A percentile compares a stretch with the other conserved stretches of the same genome.
These are phyloP conservation scores for Kalaharituber pfeilii DNA, from an alignment of 2,329 filamentous ascomycete genomes.

Conservation along the genomic window DNA sequence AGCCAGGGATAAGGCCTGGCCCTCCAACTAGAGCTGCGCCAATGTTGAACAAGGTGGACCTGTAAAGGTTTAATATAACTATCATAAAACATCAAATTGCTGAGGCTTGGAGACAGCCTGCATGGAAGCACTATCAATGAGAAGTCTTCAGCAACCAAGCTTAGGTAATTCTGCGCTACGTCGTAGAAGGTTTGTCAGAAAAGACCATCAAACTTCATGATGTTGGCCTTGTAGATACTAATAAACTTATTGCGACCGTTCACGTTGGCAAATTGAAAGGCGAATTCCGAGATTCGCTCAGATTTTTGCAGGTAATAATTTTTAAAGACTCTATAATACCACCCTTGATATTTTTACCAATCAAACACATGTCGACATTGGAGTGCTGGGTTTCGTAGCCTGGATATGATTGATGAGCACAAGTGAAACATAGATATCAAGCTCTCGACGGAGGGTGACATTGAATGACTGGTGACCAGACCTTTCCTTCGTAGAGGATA, in stretches of 20 bases:
- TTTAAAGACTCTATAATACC: slow-evolving; percentile 98
- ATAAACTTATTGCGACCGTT: slow-evolving; percentile 99
- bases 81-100: slow-evolving; percentile 98
- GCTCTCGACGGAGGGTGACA: slow-evolving; percentile 94
- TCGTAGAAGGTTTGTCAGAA: slow-evolving; percentile 96
- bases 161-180: slow-evolving; percentile 86
- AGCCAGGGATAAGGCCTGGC: slow-evolving; percentile 89
- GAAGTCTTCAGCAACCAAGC: slow-evolving; percentile 95
- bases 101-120: slow-evolving; percentile 91
- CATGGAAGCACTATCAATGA: slow-evolving; percentile 99
- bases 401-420: slow-evolving; percentile 97
- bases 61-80: slow-evolving; percentile 99
- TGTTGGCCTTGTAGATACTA: slow-evolving; percentile 99
- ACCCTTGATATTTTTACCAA: slow-evolving; percentile 99
- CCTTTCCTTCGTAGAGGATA: slow-evolving; percentile 91
- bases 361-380: slow-evolving; percentile 95
- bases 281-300: slow-evolving; percentile 97
- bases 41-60: slow-evolving; percentile 97
- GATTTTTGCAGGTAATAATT: slow-evolving; percentile 99
- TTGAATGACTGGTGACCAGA: slow-evolving; percentile 99
- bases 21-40: slow-evolving; percentile 92
- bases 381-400: slow-evolving; percentile 96
- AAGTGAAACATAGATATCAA: slow-evolving; percentile 98
- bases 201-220: slow-evolving; percentile 99
- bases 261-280: slow-evolving; percentile 90